phyloP scores from a whole-genome alignment of 2,329 filamentous ascomycete species.

The Cadophora sp. region DNA sequence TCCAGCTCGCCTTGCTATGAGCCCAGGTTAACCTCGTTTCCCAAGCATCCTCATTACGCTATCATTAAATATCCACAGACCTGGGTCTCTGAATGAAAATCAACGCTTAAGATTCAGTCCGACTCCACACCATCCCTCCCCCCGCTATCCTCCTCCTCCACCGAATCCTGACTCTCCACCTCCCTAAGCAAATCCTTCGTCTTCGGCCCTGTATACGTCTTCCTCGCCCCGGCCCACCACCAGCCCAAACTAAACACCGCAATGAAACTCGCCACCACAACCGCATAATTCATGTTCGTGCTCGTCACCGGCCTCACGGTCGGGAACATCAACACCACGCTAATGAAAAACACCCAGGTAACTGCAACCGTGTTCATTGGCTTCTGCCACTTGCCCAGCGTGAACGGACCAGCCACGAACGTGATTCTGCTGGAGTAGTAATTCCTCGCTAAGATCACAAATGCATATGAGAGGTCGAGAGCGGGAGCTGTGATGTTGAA shows the following conservation, averaged over 20 bases:
- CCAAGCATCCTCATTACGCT: background rate
- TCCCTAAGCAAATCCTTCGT: conserved; percentile 53
- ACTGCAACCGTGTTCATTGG: conserved; percentile 62
- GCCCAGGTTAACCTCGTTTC: background rate
- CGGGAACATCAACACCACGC: conserved; percentile 63
- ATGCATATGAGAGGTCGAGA: conserved; percentile 60
- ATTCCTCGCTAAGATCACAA: conserved; percentile 60
- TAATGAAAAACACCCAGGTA: conserved; percentile 68
- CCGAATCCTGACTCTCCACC: conserved; percentile 1
- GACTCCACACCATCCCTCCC: conserved; percentile 3
- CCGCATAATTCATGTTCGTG: conserved; percentile 58
- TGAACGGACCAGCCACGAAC: conserved; percentile 56
- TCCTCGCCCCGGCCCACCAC: conserved; percentile 49
- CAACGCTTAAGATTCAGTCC: no score
- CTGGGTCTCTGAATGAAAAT: no score
- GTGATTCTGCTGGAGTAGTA: conserved; percentile 35
- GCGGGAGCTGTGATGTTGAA: conserved; percentile 60
- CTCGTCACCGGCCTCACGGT: conserved; percentile 53
- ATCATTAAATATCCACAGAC: background rate
- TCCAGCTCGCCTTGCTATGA: no score
- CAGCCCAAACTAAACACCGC: conserved; percentile 56
- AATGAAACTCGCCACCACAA: conserved; percentile 53
- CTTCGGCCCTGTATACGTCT: conserved; percentile 61
- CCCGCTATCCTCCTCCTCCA: background rate
- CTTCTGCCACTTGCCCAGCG: conserved; percentile 60